phyloP scores from a whole-genome alignment of 1,284 basidiomycete species.

The Ganoderma leucocontextum region DNA sequence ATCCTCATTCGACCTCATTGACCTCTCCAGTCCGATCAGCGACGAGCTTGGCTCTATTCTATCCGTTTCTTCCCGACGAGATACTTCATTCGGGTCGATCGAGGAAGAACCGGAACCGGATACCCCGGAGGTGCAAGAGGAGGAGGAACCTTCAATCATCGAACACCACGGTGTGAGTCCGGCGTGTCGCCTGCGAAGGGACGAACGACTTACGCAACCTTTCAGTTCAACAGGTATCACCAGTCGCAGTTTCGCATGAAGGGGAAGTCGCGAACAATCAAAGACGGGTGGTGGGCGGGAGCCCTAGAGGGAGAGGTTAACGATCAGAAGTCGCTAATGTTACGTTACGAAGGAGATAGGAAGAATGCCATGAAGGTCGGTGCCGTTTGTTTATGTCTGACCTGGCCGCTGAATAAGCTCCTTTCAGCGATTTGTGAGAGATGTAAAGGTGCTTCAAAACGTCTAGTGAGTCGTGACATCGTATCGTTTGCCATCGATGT shows the following conservation, averaged over 20 bases:
- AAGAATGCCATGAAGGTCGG: conserved; percentile 46
- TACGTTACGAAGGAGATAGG: conserved; percentile 52
- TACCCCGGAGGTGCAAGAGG: conserved; percentile 1
- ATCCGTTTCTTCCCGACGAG: background rate
- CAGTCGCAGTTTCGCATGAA: conserved; percentile 54
- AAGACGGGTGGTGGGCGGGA: conserved; percentile 57
- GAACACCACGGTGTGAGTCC: conserved; percentile 48
- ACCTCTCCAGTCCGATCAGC: conserved; percentile 8
- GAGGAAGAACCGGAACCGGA: background rate
- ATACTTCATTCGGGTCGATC: background rate
- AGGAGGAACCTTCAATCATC: conserved; percentile 18
- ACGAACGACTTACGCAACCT: background rate
- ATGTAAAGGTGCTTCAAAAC: conserved; percentile 59
- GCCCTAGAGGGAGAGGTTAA: conserved; percentile 49
- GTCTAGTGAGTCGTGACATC: conserved; percentile 46
- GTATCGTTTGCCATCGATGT: background rate
- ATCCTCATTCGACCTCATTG: conserved; percentile 18
- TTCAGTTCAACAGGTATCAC: conserved; percentile 58
- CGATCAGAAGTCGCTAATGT: conserved; percentile 50
- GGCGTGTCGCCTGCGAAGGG: conserved; percentile 7
- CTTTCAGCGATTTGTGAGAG: conserved; percentile 55
- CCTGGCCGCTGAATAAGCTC: background rate
- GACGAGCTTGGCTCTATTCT: background rate
- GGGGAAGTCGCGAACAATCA: conserved; percentile 43
- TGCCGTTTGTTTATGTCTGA: background rate